A percentile compares a stretch with the other conserved stretches of the same genome.
These are phyloP conservation scores for Hirsutella minnesotensis DNA, from an alignment of 2,329 filamentous ascomycete genomes.

Conservation along the genomic window DNA sequence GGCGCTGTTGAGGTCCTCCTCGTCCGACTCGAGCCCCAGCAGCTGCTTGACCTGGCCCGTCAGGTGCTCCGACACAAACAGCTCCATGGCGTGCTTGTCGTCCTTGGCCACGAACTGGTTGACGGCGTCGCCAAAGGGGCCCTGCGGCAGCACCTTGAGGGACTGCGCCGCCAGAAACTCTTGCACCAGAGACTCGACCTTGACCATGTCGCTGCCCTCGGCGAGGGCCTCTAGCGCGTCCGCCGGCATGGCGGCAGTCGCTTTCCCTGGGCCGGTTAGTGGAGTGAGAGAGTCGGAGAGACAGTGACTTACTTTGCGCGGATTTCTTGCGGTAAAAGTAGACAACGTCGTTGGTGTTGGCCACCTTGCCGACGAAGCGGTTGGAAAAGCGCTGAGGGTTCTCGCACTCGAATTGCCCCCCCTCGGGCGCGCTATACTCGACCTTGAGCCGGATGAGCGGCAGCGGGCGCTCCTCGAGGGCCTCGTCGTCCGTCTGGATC, in stretches of 20 bases:
- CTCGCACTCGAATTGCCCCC: constrained; percentile 78
- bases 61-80: constrained; percentile 63
- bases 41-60: constrained; percentile 60
- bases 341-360: constrained; percentile 88
- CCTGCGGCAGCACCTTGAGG: constrained; percentile 84
- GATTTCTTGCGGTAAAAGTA: constrained; percentile 86
- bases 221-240: constrained; percentile 48
- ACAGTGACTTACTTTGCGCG: constrained; percentile 17
- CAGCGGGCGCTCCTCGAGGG: constrained; percentile 51
- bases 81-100: constrained; percentile 83
- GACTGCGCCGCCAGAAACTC: constrained; percentile 82
- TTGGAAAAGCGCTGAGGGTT: constrained; percentile 96
- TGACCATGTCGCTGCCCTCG: constrained; percentile 51
- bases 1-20: constrained; percentile 54
- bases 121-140: constrained; percentile 85
- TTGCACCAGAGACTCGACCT: constrained; percentile 78
- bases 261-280: constrained; percentile 13
- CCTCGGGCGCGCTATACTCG: constrained; percentile 76
- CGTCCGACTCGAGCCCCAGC: constrained; percentile 51
- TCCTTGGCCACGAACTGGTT: constrained; percentile 90
- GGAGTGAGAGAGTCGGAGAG: constrained; percentile 3
- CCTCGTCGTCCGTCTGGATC: constrained; percentile 55
- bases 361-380: constrained; percentile 78
- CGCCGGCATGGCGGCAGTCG: constrained; percentile 40
- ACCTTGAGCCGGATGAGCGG: constrained; percentile 85